These are phyloP conservation scores for Pyrus hybrid DNA, from an alignment of 331 rosid species.

Conservation along the genomic window DNA sequence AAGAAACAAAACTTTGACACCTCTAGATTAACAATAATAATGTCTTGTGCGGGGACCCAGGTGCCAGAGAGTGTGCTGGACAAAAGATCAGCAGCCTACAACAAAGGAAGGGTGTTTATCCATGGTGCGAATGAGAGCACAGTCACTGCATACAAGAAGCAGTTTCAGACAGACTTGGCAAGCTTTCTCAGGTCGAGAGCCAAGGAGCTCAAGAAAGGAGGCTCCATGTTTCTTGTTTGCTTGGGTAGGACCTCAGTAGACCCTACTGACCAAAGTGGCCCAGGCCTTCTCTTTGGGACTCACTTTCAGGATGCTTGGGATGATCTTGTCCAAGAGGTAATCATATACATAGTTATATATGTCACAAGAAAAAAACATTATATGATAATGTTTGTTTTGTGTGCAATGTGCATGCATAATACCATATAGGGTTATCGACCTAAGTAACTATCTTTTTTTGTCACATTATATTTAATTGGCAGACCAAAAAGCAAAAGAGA, in stretches of 20 bases:
- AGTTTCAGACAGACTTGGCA: slow-evolving; percentile 75
- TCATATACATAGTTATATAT: not conserved
- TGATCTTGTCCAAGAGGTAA: slow-evolving; percentile 98
- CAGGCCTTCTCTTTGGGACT: slow-evolving; percentile 94
- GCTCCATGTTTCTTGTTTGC: slow-evolving; percentile 92
- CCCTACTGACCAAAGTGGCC: slow-evolving; percentile 96
- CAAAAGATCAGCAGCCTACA: slow-evolving; percentile 55
- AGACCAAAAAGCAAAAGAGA: slow-evolving; percentile 35
- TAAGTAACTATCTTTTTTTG: not conserved
- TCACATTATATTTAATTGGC: slow-evolving; percentile 5
- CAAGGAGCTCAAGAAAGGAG: slow-evolving; percentile 71
- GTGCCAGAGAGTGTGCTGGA: slow-evolving; percentile 83
- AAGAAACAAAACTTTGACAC: not conserved
- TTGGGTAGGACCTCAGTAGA: slow-evolving; percentile 78
- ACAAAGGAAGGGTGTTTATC: slow-evolving; percentile 83
- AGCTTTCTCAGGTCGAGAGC: slow-evolving; percentile 65
- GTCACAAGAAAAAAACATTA: not conserved
- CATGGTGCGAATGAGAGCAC: slow-evolving; percentile 72
- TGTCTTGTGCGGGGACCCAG: slow-evolving; percentile 17
- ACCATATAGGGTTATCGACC: not conserved
- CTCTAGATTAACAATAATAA: not conserved
- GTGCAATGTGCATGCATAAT: not conserved
- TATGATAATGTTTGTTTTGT: not conserved
- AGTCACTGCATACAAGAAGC: slow-evolving; percentile 62
- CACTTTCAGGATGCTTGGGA: slow-evolving; percentile 99